A percentile compares a stretch with the other conserved stretches of the same genome.
Conservation (phyloP, 176 grass and related monocot genomes). For the Alopecurus myosuroides region DNA sequence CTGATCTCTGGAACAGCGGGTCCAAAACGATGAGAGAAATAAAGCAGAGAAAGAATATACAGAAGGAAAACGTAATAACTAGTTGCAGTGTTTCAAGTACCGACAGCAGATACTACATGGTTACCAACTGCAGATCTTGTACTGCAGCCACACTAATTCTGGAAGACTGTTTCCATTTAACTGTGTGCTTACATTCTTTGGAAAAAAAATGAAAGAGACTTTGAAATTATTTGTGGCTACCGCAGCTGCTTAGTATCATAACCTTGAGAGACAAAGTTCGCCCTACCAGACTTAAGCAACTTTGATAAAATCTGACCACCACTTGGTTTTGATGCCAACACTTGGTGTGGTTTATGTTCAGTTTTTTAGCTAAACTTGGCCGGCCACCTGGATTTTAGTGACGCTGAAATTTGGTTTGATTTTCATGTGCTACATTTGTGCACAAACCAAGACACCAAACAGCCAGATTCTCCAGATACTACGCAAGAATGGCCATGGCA, state of each 20-base stretch:
- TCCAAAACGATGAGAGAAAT: not conserved
- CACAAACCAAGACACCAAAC: not conserved
- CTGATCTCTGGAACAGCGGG: not conserved
- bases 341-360: not conserved
- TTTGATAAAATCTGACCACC: not conserved
- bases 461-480: not conserved
- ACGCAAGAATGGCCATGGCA: not conserved
- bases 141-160: not conserved
- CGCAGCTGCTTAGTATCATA: not conserved
- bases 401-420: not conserved
- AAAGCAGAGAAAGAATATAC: not conserved
- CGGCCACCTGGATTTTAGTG: not conserved
- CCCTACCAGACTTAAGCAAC: not conserved
- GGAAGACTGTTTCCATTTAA: not conserved
- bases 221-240: not conserved
- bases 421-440: not conserved
- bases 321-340: not conserved
- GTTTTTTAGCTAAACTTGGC: not conserved
- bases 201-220: not conserved
- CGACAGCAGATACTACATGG: not conserved
- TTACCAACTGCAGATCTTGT: not conserved
- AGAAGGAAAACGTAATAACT: not conserved
- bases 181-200: not conserved
- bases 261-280: not conserved
- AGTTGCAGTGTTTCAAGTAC: not conserved